phyloP scores from a whole-genome alignment of 2,329 filamentous ascomycete genomes.

The Colletotrichum sp. region DNA sequence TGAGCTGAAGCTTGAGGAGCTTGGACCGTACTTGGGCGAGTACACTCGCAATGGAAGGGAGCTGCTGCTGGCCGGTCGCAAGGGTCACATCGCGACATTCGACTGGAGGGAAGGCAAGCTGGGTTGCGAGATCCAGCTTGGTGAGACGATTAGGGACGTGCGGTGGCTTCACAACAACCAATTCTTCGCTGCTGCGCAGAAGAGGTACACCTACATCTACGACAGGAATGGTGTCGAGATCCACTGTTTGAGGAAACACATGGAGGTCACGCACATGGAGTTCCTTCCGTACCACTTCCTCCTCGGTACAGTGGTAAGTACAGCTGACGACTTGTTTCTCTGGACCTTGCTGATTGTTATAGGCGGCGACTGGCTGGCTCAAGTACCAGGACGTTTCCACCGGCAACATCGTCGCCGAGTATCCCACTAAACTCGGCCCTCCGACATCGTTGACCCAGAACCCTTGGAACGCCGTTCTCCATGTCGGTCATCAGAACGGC shows the following conservation, averaged over 20 bases:
- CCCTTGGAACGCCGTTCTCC: slow-evolving; percentile 88
- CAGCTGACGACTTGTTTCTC: neutral
- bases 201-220: slow-evolving; percentile 97
- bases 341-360: slow-evolving; percentile 21
- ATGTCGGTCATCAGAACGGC: slow-evolving; percentile 94
- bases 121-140: slow-evolving; percentile 88
- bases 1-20: slow-evolving; percentile 79
- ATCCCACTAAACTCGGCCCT: slow-evolving; percentile 83
- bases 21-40: slow-evolving; percentile 88
- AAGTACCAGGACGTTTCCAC: slow-evolving; percentile 97
- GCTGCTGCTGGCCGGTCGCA: slow-evolving; percentile 83
- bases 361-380: slow-evolving; percentile 81
- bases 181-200: slow-evolving; percentile 93
- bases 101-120: slow-evolving; percentile 94
- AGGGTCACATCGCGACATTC: slow-evolving; percentile 95
- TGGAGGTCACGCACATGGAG: slow-evolving; percentile 91
- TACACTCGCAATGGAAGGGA: slow-evolving; percentile 91
- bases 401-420: slow-evolving; percentile 84
- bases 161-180: slow-evolving; percentile 96
- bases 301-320: slow-evolving; percentile 79
- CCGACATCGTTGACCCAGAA: slow-evolving; percentile 88
- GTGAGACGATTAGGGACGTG: slow-evolving; percentile 88
- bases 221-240: slow-evolving; percentile 89
- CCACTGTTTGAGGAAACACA: slow-evolving; percentile 88
- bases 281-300: slow-evolving; percentile 97